These are phyloP conservation scores for Globisporangium spinosum DNA, from an alignment of 352 stramenopile genomes.

Conservation along the genomic window DNA sequence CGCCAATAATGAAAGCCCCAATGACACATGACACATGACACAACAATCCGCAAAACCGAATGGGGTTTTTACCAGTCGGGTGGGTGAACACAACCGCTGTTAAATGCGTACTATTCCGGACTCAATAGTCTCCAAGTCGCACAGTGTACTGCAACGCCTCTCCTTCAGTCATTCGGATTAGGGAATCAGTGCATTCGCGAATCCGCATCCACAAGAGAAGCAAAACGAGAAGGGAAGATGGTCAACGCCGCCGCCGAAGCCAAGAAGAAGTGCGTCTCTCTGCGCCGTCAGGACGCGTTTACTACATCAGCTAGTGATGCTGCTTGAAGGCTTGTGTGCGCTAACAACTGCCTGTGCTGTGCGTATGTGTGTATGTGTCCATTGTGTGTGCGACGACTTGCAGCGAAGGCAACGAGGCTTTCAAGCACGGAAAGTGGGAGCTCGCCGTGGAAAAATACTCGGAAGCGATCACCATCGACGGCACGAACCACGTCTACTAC, in stretches of 20 bases:
- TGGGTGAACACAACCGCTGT: neutral
- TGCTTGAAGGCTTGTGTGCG: neutral
- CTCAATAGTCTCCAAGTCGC: neutral
- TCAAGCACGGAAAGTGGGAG: slow-evolving; percentile 90
- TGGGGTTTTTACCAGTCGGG: too few relatives aligned
- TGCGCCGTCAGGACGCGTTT: neutral
- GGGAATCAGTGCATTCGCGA: neutral
- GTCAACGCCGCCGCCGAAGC: slow-evolving; percentile 69
- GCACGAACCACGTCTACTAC: slow-evolving; percentile 91
- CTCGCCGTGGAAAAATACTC: slow-evolving; percentile 92
- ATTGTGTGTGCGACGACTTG: neutral
- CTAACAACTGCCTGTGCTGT: neutral
- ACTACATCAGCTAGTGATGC: neutral
- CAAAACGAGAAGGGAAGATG: slow-evolving; percentile 28
- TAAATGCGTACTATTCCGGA: neutral
- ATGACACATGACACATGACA: too few relatives aligned
- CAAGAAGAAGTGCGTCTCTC: slow-evolving; percentile 69
- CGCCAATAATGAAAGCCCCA: too few relatives aligned
- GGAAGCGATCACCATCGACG: slow-evolving; percentile 88
- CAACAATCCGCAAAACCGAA: too few relatives aligned
- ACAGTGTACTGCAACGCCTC: neutral
- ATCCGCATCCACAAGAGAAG: slow-evolving; percentile 1
- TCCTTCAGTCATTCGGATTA: neutral
- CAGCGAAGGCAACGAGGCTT: slow-evolving; percentile 93
- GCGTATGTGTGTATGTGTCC: neutral